Conservation (phyloP, 257 asterid species). For the Fraxinus excelsior region DNA sequence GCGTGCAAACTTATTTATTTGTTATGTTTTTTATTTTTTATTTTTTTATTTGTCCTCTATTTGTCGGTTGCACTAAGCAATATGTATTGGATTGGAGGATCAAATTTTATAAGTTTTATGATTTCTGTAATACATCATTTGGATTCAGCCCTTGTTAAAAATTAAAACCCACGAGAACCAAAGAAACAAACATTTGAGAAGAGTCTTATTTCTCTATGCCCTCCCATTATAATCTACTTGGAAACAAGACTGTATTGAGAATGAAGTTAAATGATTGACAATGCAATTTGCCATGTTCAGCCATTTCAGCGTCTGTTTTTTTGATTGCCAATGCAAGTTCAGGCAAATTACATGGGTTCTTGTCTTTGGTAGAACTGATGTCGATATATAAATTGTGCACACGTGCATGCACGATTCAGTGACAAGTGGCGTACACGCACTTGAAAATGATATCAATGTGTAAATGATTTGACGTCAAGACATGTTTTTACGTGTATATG, state of each 20-base stretch:
- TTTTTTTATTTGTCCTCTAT: too few species aligned
- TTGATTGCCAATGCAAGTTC: not conserved
- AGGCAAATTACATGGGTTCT: not conserved
- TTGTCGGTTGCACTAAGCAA: not conserved
- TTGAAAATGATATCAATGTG: too few species aligned
- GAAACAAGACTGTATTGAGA: constrained; percentile 56
- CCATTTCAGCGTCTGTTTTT: too few species aligned
- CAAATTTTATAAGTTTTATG: not conserved
- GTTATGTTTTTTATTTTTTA: too few species aligned
- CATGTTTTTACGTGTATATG: not conserved
- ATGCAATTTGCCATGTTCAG: too few species aligned
- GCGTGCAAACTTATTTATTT: too few species aligned
- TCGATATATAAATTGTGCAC: not conserved
- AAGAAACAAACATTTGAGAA: not conserved
- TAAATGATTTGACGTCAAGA: too few species aligned
- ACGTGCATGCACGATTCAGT: not conserved
- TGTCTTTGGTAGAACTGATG: not conserved
- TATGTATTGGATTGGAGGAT: not conserved
- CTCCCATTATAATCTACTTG: constrained; percentile 80
- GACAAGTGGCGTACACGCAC: not conserved
- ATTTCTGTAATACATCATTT: not conserved
- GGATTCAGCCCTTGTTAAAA: not conserved
- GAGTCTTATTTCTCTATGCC: constrained; percentile 52
- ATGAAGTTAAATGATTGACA: too few species aligned
- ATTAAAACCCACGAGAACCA: not conserved